Conservation (phyloP, 169 alveolate species). For the Neospora caninum region DNA sequence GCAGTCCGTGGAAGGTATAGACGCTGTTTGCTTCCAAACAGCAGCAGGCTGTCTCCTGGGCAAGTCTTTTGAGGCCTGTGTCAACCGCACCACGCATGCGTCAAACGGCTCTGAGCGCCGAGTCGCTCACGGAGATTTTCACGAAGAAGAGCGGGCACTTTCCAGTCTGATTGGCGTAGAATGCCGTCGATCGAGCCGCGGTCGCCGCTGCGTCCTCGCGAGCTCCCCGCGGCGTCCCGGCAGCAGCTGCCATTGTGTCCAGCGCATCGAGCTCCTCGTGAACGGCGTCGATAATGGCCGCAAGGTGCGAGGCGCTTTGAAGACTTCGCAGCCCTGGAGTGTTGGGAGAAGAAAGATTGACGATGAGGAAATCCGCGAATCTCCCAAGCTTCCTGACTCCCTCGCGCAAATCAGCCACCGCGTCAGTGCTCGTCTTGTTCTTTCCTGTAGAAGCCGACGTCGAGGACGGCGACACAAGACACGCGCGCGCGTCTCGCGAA, state of each 20-base stretch:
- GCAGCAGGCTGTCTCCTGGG: no score
- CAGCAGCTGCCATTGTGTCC: conserved; percentile 32
- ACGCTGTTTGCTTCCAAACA: no score
- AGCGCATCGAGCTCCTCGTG: conserved; percentile 72
- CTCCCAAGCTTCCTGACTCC: conserved; percentile 78
- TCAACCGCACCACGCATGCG: no score
- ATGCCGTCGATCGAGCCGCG: not conserved
- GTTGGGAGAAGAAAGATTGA: conserved; percentile 88
- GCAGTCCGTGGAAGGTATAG: no score
- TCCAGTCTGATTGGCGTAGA: conserved; percentile 39
- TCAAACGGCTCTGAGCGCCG: not conserved
- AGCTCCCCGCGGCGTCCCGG: not conserved
- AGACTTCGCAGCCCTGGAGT: conserved; percentile 85
- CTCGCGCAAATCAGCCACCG: conserved; percentile 75
- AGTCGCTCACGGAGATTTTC: conserved; percentile 70
- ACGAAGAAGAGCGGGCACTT: conserved; percentile 67
- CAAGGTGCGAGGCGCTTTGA: conserved; percentile 77
- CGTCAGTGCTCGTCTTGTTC: conserved; percentile 77
- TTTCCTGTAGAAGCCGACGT: conserved; percentile 59
- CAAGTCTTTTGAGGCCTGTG: no score
- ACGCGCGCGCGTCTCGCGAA: no score
- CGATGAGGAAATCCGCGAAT: conserved; percentile 84
- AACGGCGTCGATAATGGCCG: conserved; percentile 72
- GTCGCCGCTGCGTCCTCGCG: not conserved
- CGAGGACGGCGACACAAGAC: no score